Conservation (phyloP, 2,329 filamentous ascomycete genomes). For the Scedosporium apiospermum region DNA sequence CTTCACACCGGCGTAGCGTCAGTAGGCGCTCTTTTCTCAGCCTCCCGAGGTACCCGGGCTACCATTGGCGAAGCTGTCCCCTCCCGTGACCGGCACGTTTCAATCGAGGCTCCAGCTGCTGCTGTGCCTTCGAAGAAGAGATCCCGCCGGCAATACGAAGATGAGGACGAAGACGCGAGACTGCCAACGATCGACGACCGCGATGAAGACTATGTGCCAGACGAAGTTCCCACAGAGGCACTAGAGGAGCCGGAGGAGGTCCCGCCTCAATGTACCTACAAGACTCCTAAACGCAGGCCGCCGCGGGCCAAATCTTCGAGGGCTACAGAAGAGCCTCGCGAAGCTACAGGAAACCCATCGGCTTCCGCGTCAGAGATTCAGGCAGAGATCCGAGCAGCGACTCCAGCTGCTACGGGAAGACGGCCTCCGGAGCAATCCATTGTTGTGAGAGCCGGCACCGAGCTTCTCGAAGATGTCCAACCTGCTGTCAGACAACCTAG, state of each 20-base stretch:
- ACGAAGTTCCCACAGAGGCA: not conserved
- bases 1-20: not conserved
- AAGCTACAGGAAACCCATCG: not conserved
- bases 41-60: not conserved
- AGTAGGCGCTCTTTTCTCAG: not conserved
- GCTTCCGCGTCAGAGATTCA: not conserved
- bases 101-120: not conserved
- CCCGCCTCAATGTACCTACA: not conserved
- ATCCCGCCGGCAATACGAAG: not conserved
- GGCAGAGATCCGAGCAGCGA: not conserved
- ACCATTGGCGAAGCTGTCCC: not conserved
- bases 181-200: not conserved
- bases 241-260: not conserved
- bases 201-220: not conserved
- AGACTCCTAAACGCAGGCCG: not conserved
- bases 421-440: not conserved
- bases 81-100: not conserved
- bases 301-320: not conserved
- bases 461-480: constrained; percentile 1
- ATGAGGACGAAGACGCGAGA: not conserved
- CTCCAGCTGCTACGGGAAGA: not conserved
- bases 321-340: not conserved
- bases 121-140: not conserved
- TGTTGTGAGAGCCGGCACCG: not conserved
- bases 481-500: constrained; percentile 8